Evolutionary conservation across 108 stramenopile genomes (phyloP).

Genomic region (Cyclotella choctawhatcheeana): DNA sequence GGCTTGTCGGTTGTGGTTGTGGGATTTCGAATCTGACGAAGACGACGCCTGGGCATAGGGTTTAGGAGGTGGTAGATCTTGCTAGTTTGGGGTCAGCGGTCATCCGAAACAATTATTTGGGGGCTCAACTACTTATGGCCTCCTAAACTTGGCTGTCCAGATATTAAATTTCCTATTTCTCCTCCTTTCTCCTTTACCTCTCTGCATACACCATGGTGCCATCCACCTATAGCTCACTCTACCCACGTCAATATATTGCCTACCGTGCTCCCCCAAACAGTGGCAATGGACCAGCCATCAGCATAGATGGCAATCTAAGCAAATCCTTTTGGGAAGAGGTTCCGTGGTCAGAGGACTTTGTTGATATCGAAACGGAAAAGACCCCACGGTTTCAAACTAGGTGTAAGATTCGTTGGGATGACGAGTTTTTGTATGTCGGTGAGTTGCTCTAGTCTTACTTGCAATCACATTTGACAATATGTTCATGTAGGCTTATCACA

Average conservation of each 20-base stretch:
- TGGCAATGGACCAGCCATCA: slow-evolving; percentile 4
- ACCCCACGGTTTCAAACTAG: slow-evolving; percentile 59
- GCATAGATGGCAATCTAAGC: slow-evolving; percentile 74
- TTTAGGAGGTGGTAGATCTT: too few species aligned
- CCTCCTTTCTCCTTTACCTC: neutral
- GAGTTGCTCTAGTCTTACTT: too few species aligned
- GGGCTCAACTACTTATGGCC: too few species aligned
- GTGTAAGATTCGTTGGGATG: slow-evolving; percentile 86
- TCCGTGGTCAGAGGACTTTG: slow-evolving; percentile 76
- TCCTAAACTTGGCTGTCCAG: too few species aligned
- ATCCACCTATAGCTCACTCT: slow-evolving; percentile 35
- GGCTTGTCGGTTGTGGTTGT: too few species aligned
- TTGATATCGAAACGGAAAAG: slow-evolving; percentile 70
- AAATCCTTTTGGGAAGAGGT: slow-evolving; percentile 72
- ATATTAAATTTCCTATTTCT: too few species aligned
- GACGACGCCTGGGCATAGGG: too few species aligned
- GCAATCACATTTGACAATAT: too few species aligned
- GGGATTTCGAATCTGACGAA: too few species aligned
- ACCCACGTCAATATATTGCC: slow-evolving; percentile 51
- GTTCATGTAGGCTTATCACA: too few species aligned
- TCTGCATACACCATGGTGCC: neutral
- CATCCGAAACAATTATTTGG: too few species aligned
- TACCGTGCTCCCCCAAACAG: slow-evolving; percentile 27
- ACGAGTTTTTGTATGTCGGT: slow-evolving; percentile 77
- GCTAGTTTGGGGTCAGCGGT: too few species aligned